phyloP scores from a whole-genome alignment of 306 rosid species.

The Potentilla sterilis region DNA sequence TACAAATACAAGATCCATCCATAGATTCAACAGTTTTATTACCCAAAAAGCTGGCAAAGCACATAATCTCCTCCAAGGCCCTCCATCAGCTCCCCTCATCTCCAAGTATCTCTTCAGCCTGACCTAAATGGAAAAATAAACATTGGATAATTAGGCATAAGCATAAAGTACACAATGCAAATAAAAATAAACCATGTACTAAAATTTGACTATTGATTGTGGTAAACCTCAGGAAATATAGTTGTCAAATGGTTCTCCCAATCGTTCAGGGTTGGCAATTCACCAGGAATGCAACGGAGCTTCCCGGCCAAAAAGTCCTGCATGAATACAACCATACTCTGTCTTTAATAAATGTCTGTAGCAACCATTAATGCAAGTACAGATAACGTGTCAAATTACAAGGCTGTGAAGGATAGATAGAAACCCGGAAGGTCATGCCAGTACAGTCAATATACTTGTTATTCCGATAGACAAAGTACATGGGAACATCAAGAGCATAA shows the following conservation, averaged over 20 bases:
- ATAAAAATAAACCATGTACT: not conserved
- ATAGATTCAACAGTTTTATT: constrained; percentile 25
- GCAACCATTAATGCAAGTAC: not conserved
- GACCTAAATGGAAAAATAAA: constrained; percentile 56
- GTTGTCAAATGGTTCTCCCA: constrained; percentile 99
- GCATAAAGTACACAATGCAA: constrained; percentile 20
- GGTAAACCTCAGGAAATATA: constrained; percentile 84
- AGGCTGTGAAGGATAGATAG: constrained; percentile 35
- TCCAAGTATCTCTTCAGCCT: constrained; percentile 97
- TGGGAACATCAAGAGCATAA: constrained; percentile 96
- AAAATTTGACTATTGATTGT: constrained; percentile 1
- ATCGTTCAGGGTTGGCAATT: constrained; percentile 86
- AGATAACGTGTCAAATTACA: constrained; percentile 17
- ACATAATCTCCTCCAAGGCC: constrained; percentile 99
- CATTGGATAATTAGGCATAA: constrained; percentile 21
- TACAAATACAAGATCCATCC: not conserved
- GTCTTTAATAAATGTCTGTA: not conserved
- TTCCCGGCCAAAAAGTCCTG: constrained; percentile 92
- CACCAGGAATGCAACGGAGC: constrained; percentile 83
- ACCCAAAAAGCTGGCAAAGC: constrained; percentile 99
- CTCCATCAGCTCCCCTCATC: constrained; percentile 99
- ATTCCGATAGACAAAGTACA: constrained; percentile 88
- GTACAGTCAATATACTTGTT: constrained; percentile 78
- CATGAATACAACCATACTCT: constrained; percentile 12
- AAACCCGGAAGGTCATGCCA: constrained; percentile 96